Evolutionary conservation across 352 stramenopile genomes (phyloP), one percentile per base, ranked within the genome.

Genomic region (Phytopythium vexans): DNA sequence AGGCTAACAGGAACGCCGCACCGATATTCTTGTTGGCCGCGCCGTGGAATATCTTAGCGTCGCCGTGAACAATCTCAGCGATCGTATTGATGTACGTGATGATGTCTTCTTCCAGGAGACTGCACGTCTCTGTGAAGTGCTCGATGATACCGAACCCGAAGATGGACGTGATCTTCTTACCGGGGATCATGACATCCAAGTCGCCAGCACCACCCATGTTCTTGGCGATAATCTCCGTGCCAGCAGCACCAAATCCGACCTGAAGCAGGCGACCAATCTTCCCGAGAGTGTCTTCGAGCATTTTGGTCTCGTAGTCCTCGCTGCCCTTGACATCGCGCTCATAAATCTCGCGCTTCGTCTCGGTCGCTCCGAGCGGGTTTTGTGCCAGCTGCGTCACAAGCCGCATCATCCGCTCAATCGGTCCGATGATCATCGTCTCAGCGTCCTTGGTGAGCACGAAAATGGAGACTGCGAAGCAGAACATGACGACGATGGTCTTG

Each of bases 61-160:
- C 92, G 32, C 90, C 76, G 55, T 99, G 96, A 12, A 99, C 83
- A 52, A 99, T 98, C 41, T 90, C 83, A 3, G 95, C 96, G 55
- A 99, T 93, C 35, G 89, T 98, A 64, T 99, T 99, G 54, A 99
- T 97, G 70, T 98, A 97, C 46, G 88, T 98, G 77, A 98, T 98
- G 3, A 98, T 86, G 61, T 98, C 94, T 53, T 98, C 90, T 51
- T 97, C 88, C 1, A 99, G 66, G 33, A 91, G 68, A 53, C 83
- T 88, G 41, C 92, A 97, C 35, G 87, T 96, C 55, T 97, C 84
- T 14, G 96, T 97, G 60, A 99, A 99, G 35, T 97, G 92, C 66
- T 98, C 81, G 53, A 99, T 98, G 53, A 92, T 95, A 3, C 90
- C 92, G 68, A 99, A 99, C 6, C 89, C 95, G 68, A 98, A 98